Conservation (phyloP, 2,329 filamentous ascomycete genomes). For the Madurella fahalii region DNA sequence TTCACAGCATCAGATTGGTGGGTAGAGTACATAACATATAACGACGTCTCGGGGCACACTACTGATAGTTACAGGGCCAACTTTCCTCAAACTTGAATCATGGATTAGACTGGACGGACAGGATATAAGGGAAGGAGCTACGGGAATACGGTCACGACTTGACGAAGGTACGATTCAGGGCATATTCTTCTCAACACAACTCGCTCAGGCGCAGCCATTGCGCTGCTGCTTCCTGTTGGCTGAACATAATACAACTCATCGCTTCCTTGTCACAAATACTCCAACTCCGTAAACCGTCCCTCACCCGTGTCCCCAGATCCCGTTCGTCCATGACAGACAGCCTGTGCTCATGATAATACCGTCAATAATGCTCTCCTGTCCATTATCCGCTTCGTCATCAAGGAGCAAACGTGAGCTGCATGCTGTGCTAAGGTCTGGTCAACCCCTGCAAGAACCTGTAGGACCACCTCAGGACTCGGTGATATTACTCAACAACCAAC, state of each 20-base stretch:
- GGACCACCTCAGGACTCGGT: too few species aligned
- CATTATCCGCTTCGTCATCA: neutral
- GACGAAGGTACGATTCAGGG: neutral
- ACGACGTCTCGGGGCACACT: too few species aligned
- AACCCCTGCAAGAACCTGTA: too few species aligned
- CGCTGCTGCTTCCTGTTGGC: neutral
- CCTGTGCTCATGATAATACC: neutral
- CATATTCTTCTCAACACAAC: neutral
- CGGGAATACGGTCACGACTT: neutral
- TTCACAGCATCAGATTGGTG: neutral
- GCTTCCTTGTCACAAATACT: neutral
- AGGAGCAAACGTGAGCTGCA: neutral
- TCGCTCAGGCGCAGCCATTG: neutral
- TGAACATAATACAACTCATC: neutral
- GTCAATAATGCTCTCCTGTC: neutral
- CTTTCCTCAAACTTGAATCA: too few species aligned
- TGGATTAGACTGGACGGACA: neutral
- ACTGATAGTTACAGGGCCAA: too few species aligned
- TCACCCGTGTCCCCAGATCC: neutral
- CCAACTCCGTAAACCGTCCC: neutral
- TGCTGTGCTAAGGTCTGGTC: too few species aligned
- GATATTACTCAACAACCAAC: too few species aligned
- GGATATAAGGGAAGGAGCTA: neutral
- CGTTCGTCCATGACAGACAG: too few species aligned
- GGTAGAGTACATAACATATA: too few species aligned